phyloP scores from a whole-genome alignment of 2,329 filamentous ascomycete species.

The Colletotrichum melonis region DNA sequence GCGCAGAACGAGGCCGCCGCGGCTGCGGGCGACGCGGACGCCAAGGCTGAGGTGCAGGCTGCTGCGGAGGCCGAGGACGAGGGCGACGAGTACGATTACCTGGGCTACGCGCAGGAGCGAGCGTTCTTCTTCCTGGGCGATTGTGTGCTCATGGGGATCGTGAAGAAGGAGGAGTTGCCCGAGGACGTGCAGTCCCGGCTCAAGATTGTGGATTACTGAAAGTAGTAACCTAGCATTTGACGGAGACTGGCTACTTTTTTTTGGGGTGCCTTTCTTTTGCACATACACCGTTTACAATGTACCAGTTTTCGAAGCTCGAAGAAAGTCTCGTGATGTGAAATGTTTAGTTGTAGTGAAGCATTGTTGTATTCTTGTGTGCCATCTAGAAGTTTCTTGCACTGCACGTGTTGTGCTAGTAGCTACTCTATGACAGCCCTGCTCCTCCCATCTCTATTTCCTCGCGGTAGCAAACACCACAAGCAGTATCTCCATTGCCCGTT shows the following conservation, averaged over 20 bases:
- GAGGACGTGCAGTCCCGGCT: slow-evolving; percentile 70
- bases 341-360: not conserved
- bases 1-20: slow-evolving; percentile 42
- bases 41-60: slow-evolving; percentile 30
- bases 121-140: slow-evolving; percentile 97
- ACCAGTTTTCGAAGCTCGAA: not conserved
- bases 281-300: not conserved
- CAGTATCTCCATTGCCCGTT: not conserved
- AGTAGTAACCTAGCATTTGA: not conserved
- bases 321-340: not conserved
- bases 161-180: slow-evolving; percentile 81
- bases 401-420: no score
- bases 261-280: not conserved
- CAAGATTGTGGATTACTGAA: slow-evolving; percentile 76
- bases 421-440: no score
- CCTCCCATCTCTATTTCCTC: not conserved
- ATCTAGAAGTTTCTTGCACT: no score
- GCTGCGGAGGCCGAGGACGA: slow-evolving; percentile 54
- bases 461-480: not conserved
- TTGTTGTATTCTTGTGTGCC: not conserved
- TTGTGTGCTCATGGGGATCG: slow-evolving; percentile 79
- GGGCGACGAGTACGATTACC: slow-evolving; percentile 89
- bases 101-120: slow-evolving; percentile 89
- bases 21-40: slow-evolving; percentile 41
- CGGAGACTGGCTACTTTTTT: not conserved